phyloP scores from a whole-genome alignment of 352 stramenopile species.

The Globisporangium uncinulatum region DNA sequence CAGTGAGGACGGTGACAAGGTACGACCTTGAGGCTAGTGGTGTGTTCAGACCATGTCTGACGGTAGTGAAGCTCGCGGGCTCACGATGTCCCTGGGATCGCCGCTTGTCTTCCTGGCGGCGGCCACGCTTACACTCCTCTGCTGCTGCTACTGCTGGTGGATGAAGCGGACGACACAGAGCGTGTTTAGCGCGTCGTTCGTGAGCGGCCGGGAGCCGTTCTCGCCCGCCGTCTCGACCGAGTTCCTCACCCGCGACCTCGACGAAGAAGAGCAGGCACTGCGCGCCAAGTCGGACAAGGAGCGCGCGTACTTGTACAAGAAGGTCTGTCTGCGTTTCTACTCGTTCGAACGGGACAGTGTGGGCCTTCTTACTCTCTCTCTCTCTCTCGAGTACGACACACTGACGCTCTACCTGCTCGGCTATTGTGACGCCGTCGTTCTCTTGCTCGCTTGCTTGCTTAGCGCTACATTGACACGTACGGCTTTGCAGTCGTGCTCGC shows the following conservation, averaged over 20 bases:
- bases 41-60: neutral
- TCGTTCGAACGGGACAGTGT: neutral
- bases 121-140: too few species aligned
- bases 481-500: slow-evolving; percentile 45
- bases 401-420: too few species aligned
- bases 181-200: slow-evolving; percentile 18
- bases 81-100: neutral
- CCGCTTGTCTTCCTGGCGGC: neutral
- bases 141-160: neutral
- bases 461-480: slow-evolving; percentile 72
- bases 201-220: slow-evolving; percentile 20
- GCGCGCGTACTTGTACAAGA: slow-evolving; percentile 69
- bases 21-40: neutral
- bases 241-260: slow-evolving; percentile 55
- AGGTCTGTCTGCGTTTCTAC: slow-evolving; percentile 23
- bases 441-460: neutral
- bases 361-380: neutral
- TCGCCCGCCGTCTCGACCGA: slow-evolving; percentile 35
- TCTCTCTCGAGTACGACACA: too few species aligned
- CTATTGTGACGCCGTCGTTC: too few species aligned
- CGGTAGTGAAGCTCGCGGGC: neutral
- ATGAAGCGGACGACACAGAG: slow-evolving; percentile 7
- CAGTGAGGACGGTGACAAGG: slow-evolving; percentile 12
- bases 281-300: slow-evolving; percentile 55
- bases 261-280: slow-evolving; percentile 54